Conservation (phyloP, 2,329 filamentous ascomycete species). For the Diaporthe australafricana region DNA sequence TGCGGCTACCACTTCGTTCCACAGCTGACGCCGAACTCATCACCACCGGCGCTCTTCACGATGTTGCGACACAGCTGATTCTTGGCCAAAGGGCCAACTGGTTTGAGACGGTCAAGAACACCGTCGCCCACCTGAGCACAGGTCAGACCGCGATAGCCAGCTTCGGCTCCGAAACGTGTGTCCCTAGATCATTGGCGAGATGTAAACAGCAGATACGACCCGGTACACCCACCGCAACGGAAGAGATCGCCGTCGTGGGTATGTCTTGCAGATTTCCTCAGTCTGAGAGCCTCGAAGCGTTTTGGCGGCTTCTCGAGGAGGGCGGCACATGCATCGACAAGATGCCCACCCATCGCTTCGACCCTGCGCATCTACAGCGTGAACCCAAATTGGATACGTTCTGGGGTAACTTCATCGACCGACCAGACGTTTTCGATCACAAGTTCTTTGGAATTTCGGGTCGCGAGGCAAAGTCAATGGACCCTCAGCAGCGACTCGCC, state of each 20-base stretch:
- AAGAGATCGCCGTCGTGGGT: slow-evolving; percentile 50
- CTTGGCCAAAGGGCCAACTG: slow-evolving; percentile 31
- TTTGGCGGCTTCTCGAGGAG: slow-evolving; percentile 45
- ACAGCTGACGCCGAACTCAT: slow-evolving; percentile 33
- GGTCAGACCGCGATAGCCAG: not conserved
- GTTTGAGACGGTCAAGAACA: slow-evolving; percentile 28
- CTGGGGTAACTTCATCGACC: slow-evolving; percentile 32
- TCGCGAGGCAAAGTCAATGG: slow-evolving; percentile 43
- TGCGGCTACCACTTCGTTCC: slow-evolving; percentile 33
- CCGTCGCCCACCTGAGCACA: not conserved
- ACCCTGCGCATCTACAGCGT: not conserved
- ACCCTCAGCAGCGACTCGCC: slow-evolving; percentile 45
- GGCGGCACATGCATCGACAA: slow-evolving; percentile 35
- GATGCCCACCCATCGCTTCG: slow-evolving; percentile 16
- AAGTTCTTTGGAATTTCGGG: slow-evolving; percentile 42
- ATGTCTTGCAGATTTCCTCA: slow-evolving; percentile 50
- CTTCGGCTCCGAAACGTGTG: slow-evolving; percentile 15
- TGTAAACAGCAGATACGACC: not conserved
- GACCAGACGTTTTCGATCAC: slow-evolving; percentile 38
- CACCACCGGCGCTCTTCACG: slow-evolving; percentile 24
- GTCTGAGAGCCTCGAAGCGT: slow-evolving; percentile 49
- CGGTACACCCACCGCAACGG: not conserved
- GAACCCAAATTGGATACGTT: not conserved
- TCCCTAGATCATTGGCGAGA: slow-evolving; percentile 16
- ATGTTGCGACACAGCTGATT: slow-evolving; percentile 26